Evolutionary conservation across 192 early-diverging fungal genomes (phyloP).

Genomic region (Gonapodya sp.): DNA sequence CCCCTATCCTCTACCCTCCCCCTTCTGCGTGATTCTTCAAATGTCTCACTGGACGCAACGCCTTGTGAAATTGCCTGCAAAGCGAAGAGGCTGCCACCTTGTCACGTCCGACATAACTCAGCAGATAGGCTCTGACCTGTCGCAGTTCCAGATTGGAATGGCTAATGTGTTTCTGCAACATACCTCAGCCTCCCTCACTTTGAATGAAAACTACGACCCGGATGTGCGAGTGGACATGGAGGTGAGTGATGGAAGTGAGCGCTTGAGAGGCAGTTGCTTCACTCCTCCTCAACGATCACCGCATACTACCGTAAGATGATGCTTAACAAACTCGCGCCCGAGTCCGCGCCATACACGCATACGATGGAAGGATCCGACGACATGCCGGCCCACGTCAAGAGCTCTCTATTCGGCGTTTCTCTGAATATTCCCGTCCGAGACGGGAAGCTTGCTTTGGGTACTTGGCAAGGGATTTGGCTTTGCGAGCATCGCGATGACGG

Average conservation of each 20-base stretch:
- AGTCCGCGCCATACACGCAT: conserved; percentile 66
- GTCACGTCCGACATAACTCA: conserved; percentile 58
- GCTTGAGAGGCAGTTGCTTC: no score
- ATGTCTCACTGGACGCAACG: conserved; percentile 48
- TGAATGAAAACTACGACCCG: conserved; percentile 69
- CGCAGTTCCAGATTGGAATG: conserved; percentile 61
- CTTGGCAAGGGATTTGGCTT: conserved; percentile 77
- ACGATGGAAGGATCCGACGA: conserved; percentile 81
- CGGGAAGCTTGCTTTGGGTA: conserved; percentile 68
- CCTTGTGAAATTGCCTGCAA: conserved; percentile 44
- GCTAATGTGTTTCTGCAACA: conserved; percentile 86
- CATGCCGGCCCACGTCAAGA: conserved; percentile 76
- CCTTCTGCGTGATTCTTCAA: background rate
- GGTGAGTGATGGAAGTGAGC: no score
- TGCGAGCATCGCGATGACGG: conserved; percentile 61
- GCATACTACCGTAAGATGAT: conserved; percentile 43
- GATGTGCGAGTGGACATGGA: conserved; percentile 70
- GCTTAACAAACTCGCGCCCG: conserved; percentile 72
- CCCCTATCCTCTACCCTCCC: background rate
- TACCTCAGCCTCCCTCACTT: conserved; percentile 75
- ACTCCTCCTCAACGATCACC: background rate
- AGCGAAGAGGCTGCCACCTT: conserved; percentile 63
- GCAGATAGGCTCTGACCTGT: conserved; percentile 49
- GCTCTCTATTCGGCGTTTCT: conserved; percentile 67
- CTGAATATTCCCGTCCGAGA: conserved; percentile 78